phyloP scores from a whole-genome alignment of 139 green algal genomes.

The Desmodesmus armatus region DNA sequence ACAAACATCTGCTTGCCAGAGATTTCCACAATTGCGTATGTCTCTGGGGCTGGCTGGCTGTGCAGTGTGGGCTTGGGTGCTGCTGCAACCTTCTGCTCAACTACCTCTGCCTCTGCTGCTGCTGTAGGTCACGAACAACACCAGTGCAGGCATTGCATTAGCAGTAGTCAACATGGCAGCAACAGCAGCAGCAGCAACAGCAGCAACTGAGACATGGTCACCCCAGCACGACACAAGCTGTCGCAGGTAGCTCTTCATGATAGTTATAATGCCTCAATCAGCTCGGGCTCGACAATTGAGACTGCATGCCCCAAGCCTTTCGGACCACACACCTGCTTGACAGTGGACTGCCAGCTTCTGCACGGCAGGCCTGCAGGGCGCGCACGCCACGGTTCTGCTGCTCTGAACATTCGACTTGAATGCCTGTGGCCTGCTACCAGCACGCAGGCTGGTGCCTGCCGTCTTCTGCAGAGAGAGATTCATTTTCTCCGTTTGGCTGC shows the following conservation, averaged over 20 bases:
- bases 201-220: not conserved
- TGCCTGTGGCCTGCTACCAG: constrained; percentile 40
- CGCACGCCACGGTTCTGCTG: constrained; percentile 5
- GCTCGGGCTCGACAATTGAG: too few relatives aligned
- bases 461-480: constrained; percentile 25
- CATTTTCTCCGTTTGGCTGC: constrained; percentile 28
- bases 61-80: constrained; percentile 57
- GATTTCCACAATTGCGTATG: constrained; percentile 92
- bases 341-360: constrained; percentile 27
- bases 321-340: constrained; percentile 38
- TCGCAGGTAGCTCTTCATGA: too few relatives aligned
- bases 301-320: too few relatives aligned
- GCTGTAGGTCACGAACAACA: too few relatives aligned
- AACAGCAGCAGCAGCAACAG: constrained; percentile 6
- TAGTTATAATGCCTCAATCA: too few relatives aligned
- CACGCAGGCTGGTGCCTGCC: constrained; percentile 31
- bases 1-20: constrained; percentile 93
- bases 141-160: constrained; percentile 10
- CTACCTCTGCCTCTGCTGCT: constrained; percentile 39
- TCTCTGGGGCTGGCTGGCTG: constrained; percentile 59
- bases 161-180: not conserved
- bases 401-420: not conserved
- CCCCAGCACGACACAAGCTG: too few relatives aligned
- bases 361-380: constrained; percentile 17
- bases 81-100: constrained; percentile 12